phyloP scores from a whole-genome alignment of 1,139 yeast genomes.

The Eremothecium cymbalariae region DNA sequence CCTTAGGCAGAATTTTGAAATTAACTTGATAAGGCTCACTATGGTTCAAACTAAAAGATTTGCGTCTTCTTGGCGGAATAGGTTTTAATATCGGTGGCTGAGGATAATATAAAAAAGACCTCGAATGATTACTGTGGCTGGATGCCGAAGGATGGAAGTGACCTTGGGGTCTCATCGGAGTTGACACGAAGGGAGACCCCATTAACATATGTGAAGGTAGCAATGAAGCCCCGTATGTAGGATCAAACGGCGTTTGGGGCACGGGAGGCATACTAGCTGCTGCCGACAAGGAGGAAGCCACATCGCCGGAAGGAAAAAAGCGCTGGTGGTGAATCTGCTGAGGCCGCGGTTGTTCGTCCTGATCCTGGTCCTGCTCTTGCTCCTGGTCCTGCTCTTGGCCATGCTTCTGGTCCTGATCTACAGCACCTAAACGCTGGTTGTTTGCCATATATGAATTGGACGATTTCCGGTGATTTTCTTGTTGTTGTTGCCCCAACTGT shows the following conservation, averaged over 20 bases:
- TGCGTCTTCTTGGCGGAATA: conserved; percentile 2
- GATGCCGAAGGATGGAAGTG: conserved; percentile 2
- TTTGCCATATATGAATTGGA: conserved; percentile 1
- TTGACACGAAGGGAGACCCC: conserved; percentile 59
- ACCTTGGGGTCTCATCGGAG: conserved; percentile 24
- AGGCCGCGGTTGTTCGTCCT: conserved; percentile 20
- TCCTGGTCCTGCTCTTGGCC: conserved; percentile 20
- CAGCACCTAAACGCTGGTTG: conserved; percentile 4
- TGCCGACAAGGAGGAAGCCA: conserved; percentile 19
- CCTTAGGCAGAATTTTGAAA: conserved; percentile 22
- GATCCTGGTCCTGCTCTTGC: conserved; percentile 12
- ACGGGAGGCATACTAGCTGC: conserved; percentile 21
- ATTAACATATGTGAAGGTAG: conserved; percentile 61
- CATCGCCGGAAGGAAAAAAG: conserved; percentile 17
- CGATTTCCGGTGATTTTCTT: no score
- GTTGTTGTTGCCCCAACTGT: no score
- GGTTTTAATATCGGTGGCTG: conserved; percentile 5
- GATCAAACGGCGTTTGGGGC: conserved; percentile 47
- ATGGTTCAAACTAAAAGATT: conserved; percentile 7
- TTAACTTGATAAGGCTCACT: conserved; percentile 3
- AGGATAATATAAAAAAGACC: conserved; percentile 5
- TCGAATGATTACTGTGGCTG: conserved; percentile 3
- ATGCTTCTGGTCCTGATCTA: conserved; percentile 13
- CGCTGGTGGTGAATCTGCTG: conserved; percentile 34
- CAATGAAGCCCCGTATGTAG: conserved; percentile 52